These are phyloP conservation scores for Codiaeum variegatum DNA, from an alignment of 441 rosid genomes.

Conservation along the genomic window DNA sequence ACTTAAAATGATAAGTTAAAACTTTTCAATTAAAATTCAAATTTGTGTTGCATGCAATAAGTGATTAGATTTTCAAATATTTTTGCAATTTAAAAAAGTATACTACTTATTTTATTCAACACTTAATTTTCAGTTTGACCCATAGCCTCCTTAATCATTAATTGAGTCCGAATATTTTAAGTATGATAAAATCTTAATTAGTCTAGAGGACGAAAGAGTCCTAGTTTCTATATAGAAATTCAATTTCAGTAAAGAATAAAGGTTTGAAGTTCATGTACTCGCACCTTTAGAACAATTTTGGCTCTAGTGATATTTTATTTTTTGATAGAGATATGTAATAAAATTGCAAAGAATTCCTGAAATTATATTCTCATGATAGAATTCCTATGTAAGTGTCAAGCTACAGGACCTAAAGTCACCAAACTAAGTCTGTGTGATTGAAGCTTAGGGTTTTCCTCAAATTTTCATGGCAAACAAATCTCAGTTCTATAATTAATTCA, in stretches of 20 bases:
- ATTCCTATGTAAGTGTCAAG: neutral
- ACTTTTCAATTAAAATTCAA: too few relatives aligned
- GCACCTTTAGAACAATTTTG: neutral
- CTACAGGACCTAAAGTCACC: conserved; percentile 7
- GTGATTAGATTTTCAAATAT: too few relatives aligned
- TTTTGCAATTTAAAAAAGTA: too few relatives aligned
- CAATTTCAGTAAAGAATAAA: neutral
- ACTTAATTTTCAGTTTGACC: too few relatives aligned
- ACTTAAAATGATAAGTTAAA: too few relatives aligned
- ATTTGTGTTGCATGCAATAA: too few relatives aligned
- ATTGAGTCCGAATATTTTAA: neutral
- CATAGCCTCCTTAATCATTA: neutral
- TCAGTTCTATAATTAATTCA: neutral
- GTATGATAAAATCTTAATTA: neutral
- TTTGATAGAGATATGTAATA: neutral
- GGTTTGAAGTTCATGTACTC: neutral
- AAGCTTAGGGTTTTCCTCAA: neutral
- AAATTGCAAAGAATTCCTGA: neutral
- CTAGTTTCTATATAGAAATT: neutral
- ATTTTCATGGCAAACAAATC: neutral
- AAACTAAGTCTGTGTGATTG: neutral
- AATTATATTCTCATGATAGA: neutral
- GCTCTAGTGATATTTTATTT: neutral
- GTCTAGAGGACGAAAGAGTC: neutral
- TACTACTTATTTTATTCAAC: too few relatives aligned